phyloP scores from a whole-genome alignment of 75 land plant genomes.

The Picea glauca region DNA sequence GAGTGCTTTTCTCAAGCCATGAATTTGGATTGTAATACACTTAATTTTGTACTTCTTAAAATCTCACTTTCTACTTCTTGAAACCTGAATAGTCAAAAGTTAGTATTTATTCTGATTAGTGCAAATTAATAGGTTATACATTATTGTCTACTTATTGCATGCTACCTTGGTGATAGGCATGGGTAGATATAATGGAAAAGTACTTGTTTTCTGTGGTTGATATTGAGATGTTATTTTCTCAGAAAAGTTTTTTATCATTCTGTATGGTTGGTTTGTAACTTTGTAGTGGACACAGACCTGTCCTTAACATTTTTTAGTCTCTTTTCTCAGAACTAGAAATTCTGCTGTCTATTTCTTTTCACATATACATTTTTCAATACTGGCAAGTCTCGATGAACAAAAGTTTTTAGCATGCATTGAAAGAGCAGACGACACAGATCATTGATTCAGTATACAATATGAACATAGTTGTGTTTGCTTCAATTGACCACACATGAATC shows the following conservation, averaged over 20 bases:
- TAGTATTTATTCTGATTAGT: no score
- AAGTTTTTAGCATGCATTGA: no score
- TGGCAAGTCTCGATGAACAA: not conserved
- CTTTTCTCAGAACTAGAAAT: not conserved
- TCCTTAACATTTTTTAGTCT: not conserved
- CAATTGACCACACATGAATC: no score
- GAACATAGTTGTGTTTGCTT: no score
- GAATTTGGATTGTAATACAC: not conserved
- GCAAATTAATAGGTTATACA: no score
- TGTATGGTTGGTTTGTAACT: slow-evolving; percentile 4
- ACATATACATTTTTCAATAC: not conserved
- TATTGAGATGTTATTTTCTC: not conserved
- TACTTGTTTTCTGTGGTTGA: not conserved
- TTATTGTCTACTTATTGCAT: not conserved
- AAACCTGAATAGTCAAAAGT: no score
- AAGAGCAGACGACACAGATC: no score
- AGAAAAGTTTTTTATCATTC: not conserved
- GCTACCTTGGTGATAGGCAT: not conserved
- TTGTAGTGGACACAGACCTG: not conserved
- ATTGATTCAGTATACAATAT: no score
- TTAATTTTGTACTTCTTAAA: not conserved
- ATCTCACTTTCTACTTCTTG: no score
- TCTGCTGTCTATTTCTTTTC: not conserved
- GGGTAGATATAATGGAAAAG: not conserved
- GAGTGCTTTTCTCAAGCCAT: not conserved